Evolutionary conservation across 495 filamentous ascomycete species (phyloP).

Genomic region (Annulohypoxylon moriforme): DNA sequence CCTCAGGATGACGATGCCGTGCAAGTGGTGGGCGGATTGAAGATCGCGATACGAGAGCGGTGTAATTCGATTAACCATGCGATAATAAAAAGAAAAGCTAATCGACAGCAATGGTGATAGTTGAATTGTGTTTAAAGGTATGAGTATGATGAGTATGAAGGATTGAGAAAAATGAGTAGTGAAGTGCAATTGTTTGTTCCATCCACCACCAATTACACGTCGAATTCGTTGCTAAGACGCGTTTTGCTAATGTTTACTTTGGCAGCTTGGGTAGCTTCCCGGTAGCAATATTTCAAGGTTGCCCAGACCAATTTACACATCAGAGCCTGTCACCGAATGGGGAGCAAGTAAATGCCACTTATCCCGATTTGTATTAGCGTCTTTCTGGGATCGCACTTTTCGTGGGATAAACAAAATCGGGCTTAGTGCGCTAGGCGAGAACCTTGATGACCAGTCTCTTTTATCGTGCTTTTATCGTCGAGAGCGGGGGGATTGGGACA

Average conservation of each 20-base stretch:
- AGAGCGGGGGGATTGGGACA: slow-evolving; percentile 6
- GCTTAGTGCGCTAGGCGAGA: neutral
- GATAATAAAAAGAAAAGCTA: slow-evolving; percentile 26
- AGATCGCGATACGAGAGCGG: slow-evolving; percentile 26
- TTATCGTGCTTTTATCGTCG: neutral
- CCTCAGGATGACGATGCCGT: slow-evolving; percentile 26
- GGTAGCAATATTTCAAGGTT: neutral
- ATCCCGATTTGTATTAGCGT: neutral
- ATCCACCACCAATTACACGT: slow-evolving; percentile 5
- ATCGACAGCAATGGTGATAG: slow-evolving; percentile 8
- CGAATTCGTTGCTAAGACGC: neutral
- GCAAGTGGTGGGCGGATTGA: slow-evolving; percentile 25
- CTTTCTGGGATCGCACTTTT: neutral
- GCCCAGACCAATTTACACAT: slow-evolving; percentile 1
- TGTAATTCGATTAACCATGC: slow-evolving; percentile 33
- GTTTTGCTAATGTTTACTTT: slow-evolving; percentile 15
- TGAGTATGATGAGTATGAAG: neutral
- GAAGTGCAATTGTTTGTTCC: slow-evolving; percentile 9
- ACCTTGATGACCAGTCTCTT: slow-evolving; percentile 29
- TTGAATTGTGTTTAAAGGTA: neutral
- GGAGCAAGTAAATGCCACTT: neutral
- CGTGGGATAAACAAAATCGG: neutral
- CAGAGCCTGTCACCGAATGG: neutral
- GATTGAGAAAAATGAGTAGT: neutral
- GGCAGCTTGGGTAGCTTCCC: too few species aligned